Conservation (phyloP, 306 rosid species). For the Ormosia semicastrata region DNA sequence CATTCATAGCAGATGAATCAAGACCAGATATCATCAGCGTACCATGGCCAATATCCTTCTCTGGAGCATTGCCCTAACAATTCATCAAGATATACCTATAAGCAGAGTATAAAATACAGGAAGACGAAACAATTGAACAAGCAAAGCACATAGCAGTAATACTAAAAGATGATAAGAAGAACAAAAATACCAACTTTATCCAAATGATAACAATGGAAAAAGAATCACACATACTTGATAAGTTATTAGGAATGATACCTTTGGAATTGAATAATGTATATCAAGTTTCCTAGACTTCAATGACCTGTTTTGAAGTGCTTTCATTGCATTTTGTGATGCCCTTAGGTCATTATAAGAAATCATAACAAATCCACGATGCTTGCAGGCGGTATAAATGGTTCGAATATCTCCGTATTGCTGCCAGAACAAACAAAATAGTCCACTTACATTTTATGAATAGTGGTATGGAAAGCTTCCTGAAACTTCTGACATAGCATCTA, state of each 20-base stretch:
- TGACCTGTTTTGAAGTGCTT: conserved; percentile 64
- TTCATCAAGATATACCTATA: conserved; percentile 33
- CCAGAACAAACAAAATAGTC: conserved; percentile 29
- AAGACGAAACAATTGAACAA: conserved; percentile 16
- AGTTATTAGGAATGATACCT: conserved; percentile 44
- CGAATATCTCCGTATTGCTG: conserved; percentile 79
- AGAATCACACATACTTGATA: conserved; percentile 16
- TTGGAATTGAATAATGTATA: conserved; percentile 78
- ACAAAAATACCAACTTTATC: not conserved
- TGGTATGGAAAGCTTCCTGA: conserved; percentile 7
- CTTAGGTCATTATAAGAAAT: conserved; percentile 71
- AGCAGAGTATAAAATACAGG: conserved; percentile 25
- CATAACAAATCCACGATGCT: conserved; percentile 84
- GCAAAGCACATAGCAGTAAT: conserved; percentile 1
- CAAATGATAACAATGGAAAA: conserved; percentile 14
- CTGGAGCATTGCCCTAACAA: conserved; percentile 71
- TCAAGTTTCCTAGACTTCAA: conserved; percentile 67
- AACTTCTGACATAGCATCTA: conserved; percentile 26
- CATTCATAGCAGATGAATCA: conserved; percentile 69
- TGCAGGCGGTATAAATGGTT: conserved; percentile 71
- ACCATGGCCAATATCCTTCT: conserved; percentile 73
- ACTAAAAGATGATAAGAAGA: conserved; percentile 6
- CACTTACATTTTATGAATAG: conserved; percentile 21
- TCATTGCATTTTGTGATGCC: conserved; percentile 76
- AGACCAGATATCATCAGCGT: conserved; percentile 62